Evolutionary conservation across 176 grass and related monocot species (phyloP).

Genomic region (Musa acuminata): DNA sequence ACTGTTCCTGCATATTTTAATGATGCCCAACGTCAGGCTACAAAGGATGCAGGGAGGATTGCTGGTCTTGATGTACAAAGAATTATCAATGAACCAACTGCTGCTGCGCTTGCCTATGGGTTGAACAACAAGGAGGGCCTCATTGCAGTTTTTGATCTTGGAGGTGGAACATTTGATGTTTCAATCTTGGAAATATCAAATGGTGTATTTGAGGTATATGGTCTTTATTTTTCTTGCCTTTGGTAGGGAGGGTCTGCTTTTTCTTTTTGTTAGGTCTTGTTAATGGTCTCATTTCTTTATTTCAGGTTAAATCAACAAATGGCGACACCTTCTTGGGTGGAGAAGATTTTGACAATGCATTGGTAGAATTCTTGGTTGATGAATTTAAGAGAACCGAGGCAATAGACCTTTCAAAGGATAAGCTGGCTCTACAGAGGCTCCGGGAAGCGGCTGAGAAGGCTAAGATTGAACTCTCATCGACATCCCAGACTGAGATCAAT

Average conservation of each 20-base stretch:
- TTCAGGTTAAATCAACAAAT: conserved; percentile 70
- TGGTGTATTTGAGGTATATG: conserved; percentile 61
- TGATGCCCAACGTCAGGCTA: conserved; percentile 60
- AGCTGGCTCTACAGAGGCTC: conserved; percentile 47
- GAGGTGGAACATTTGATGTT: conserved; percentile 71
- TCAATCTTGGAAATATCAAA: conserved; percentile 75
- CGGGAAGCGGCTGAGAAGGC: conserved; percentile 73
- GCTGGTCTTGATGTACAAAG: conserved; percentile 55
- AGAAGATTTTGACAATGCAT: conserved; percentile 71
- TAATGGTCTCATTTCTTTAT: not conserved
- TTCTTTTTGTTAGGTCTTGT: not conserved
- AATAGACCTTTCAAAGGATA: conserved; percentile 69
- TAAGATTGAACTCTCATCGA: conserved; percentile 66
- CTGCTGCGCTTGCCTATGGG: conserved; percentile 58
- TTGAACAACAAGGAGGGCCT: conserved; percentile 72
- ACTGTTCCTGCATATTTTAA: conserved; percentile 76
- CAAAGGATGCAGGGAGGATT: conserved; percentile 67
- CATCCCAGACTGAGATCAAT: conserved; percentile 67
- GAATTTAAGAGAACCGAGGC: conserved; percentile 53
- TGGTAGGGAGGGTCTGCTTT: not conserved
- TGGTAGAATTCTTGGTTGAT: conserved; percentile 56
- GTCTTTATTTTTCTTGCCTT: not conserved
- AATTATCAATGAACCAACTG: conserved; percentile 72
- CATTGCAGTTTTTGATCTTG: conserved; percentile 70
- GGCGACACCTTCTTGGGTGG: conserved; percentile 81